Evolutionary conservation across 1,284 basidiomycete species (phyloP).

Genomic region (Ustilago xerochloae): DNA sequence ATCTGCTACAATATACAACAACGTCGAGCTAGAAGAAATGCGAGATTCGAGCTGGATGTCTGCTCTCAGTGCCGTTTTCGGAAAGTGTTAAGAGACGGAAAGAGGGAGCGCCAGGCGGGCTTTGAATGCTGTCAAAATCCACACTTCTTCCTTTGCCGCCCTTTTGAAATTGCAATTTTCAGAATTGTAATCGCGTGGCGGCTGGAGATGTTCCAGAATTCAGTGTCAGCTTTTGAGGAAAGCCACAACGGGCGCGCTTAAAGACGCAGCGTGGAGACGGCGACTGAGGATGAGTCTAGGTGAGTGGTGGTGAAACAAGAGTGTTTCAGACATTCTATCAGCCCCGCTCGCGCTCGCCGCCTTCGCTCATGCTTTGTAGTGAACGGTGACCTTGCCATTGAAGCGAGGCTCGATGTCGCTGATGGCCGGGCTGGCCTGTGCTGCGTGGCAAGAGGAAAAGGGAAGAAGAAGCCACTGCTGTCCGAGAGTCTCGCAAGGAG

Average conservation of each 20-base stretch:
- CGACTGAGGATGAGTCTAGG: conserved; percentile 1
- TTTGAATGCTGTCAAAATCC: not conserved
- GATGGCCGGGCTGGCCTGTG: not conserved
- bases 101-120: conserved; percentile 10
- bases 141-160: not conserved
- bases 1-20: no score
- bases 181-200: conserved; percentile 4
- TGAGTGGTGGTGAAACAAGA: conserved; percentile 7
- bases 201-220: conserved; percentile 17
- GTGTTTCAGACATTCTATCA: conserved; percentile 1
- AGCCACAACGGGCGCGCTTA: not conserved
- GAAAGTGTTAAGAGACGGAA: not conserved
- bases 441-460: no score
- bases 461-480: no score
- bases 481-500: no score
- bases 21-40: not conserved
- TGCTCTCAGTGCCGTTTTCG: not conserved
- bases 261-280: not conserved
- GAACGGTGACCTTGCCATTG: not conserved
- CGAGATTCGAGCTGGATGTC: not conserved
- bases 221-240: not conserved
- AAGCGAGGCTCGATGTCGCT: not conserved
- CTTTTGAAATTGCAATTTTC: not conserved
- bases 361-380: not conserved
- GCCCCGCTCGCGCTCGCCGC: conserved; percentile 1